Evolutionary conservation across 73 alveolate species (phyloP).

Genomic region (Paramecium tetraurelia): DNA sequence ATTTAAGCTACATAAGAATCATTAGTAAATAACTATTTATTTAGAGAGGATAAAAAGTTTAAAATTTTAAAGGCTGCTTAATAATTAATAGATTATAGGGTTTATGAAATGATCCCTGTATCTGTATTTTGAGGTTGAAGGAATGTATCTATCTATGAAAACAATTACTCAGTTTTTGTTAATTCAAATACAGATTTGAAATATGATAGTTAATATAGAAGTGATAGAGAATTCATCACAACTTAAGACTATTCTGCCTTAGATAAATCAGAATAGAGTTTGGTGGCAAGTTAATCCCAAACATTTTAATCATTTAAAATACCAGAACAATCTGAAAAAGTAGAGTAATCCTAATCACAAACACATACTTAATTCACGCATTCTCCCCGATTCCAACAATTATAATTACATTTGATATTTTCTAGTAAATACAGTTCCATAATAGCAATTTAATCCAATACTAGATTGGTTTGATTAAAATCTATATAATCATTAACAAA

Average conservation of each 20-base stretch:
- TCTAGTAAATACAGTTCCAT: not conserved
- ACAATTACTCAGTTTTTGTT: not conserved
- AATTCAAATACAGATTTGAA: not conserved
- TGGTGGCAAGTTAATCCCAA: not conserved
- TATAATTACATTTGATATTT: not conserved
- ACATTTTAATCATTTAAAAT: not conserved
- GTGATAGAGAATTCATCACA: not conserved
- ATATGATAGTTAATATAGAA: not conserved
- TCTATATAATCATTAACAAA: not conserved
- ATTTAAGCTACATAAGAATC: not conserved
- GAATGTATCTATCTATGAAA: not conserved
- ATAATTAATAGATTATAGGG: not conserved
- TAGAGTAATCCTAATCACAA: not conserved
- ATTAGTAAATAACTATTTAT: not conserved
- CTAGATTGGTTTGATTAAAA: not conserved
- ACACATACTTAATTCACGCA: not conserved
- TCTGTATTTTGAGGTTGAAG: not conserved
- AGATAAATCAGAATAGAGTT: not conserved
- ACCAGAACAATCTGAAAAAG: not conserved
- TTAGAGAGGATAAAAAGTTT: not conserved
- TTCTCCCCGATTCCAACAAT: constrained; percentile 19
- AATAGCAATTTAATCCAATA: not conserved
- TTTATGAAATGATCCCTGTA: not conserved
- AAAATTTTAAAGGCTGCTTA: not conserved
- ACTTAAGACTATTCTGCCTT: not conserved